Base-by-base conservation (phyloP, 805 yeast species). In the Sugiyamaella valdiviana region DNA sequence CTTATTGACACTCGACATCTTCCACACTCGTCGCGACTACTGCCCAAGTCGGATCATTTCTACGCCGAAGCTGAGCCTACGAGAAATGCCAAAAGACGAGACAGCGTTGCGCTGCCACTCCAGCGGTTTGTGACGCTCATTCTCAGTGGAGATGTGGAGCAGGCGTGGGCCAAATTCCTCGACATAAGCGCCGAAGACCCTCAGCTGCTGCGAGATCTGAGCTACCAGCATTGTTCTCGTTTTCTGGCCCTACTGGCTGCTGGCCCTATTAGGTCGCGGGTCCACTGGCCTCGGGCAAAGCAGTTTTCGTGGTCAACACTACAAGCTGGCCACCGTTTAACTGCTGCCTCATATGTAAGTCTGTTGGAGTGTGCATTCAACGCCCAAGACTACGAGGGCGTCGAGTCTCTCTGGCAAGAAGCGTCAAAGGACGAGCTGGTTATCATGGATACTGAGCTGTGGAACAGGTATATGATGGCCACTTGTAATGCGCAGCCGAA, bases 381-480 rank as follows among this genome's bases (percentile, higher is more conserved):
- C 21, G 54, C 61, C n/a, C 53, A 55, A 12, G 50, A 56, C 7
- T 42, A 51, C 29, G 40, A 38, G 1, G 46, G 45, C 1, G 62
- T 63, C 12, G 53, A 57, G 10, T n/a, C 26, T 24, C 45, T 59
- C 19, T 64, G 69, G 69, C 21, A 39, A 2, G 61, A 59, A 21
- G 56, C 32, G 6, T 55, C 44, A 44, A 53, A 26, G 40, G 32
- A n/a, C 36, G 36, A 9, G n/a, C 17, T 20, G 17, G 48, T 54
- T 6, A 49, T 63, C 19, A 35, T 43, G 17, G 48, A 55, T 19
- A 51, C 61, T 14, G 53, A 52, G 19, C 58, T 64, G 41, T 65
- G 68, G 68, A 66, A 66, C 52, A 58, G 57, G 26, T 66, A 65
- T 47, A 60, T 66, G 32, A 44, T 41, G 47, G 68, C 65, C 1